Conservation (phyloP, 2,329 filamentous ascomycete genomes). For the Colletotrichum sp. region DNA sequence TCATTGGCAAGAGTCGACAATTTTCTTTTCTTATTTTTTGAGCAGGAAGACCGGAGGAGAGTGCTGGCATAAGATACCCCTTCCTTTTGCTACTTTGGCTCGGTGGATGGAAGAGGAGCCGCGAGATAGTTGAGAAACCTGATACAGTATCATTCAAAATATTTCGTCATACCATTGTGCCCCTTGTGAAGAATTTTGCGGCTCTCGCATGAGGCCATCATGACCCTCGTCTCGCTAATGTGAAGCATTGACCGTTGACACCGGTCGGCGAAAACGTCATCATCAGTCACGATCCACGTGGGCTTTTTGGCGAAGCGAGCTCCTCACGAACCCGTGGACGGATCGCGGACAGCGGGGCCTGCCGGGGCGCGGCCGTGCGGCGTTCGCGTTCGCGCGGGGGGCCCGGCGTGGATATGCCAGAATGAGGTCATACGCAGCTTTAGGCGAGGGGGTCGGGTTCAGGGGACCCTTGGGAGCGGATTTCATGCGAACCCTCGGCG, state of each 20-base stretch:
- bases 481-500: background rate
- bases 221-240: background rate
- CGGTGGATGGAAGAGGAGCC: background rate
- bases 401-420: background rate
- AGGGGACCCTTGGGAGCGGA: background rate
- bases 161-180: background rate
- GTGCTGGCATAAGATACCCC: conserved; percentile 11
- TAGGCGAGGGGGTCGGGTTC: background rate
- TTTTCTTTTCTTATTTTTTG: background rate
- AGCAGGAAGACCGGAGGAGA: background rate
- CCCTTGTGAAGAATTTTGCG: background rate
- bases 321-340: background rate
- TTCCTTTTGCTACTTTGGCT: background rate
- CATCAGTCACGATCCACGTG: background rate
- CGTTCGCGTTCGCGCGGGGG: background rate
- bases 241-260: background rate
- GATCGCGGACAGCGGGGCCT: background rate
- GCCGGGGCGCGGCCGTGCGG: background rate
- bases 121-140: background rate
- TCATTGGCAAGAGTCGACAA: background rate
- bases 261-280: background rate
- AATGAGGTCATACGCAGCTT: background rate
- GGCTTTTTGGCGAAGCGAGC: background rate
- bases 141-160: background rate
- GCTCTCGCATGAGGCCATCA: background rate